These are phyloP conservation scores for Saturnispora serradocipensis DNA, from an alignment of 805 yeast genomes.

Conservation along the genomic window DNA sequence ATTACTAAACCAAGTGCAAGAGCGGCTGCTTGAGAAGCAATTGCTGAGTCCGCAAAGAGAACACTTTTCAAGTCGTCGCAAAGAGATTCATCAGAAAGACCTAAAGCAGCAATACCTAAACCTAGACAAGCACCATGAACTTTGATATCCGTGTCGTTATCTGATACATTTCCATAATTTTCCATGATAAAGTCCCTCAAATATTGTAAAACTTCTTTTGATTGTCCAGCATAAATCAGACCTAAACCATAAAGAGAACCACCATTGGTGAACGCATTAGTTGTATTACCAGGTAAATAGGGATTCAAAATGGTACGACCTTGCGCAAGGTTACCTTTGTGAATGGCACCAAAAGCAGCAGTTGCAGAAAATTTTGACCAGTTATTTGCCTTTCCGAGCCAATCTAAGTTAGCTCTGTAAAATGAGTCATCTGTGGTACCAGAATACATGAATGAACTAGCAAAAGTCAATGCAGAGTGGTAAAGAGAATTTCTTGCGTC, in stretches of 20 bases:
- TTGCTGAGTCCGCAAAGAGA: conserved; percentile 81
- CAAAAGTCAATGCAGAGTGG: conserved; percentile 92
- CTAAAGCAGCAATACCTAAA: conserved; percentile 95
- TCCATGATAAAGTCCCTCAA: conserved; percentile 65
- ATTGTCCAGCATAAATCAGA: conserved; percentile 92
- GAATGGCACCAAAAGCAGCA: conserved; percentile 95
- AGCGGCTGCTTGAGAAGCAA: conserved; percentile 95
- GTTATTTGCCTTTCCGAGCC: conserved; percentile 95
- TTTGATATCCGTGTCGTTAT: conserved; percentile 65
- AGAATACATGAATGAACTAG: conserved; percentile 89
- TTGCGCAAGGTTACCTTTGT: conserved; percentile 86
- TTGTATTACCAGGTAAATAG: conserved; percentile 73
- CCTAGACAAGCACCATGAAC: conserved; percentile 96
- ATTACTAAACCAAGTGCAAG: conserved; percentile 91
- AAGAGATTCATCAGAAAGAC: conserved; percentile 60
- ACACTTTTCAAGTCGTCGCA: conserved; percentile 80
- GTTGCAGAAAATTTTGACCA: conserved; percentile 98
- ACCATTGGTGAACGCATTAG: conserved; percentile 87
- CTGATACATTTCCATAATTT: conserved; percentile 32
- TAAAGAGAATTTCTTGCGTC: conserved; percentile 91
- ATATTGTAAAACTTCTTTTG: conserved; percentile 74
- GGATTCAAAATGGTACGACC: conserved; percentile 84
- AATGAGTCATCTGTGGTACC: conserved; percentile 95
- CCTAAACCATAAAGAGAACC: conserved; percentile 93
- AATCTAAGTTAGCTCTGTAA: conserved; percentile 81